These are phyloP conservation scores for Beta lomatogona DNA, from an alignment of 179 eudicot species.

Conservation along the genomic window DNA sequence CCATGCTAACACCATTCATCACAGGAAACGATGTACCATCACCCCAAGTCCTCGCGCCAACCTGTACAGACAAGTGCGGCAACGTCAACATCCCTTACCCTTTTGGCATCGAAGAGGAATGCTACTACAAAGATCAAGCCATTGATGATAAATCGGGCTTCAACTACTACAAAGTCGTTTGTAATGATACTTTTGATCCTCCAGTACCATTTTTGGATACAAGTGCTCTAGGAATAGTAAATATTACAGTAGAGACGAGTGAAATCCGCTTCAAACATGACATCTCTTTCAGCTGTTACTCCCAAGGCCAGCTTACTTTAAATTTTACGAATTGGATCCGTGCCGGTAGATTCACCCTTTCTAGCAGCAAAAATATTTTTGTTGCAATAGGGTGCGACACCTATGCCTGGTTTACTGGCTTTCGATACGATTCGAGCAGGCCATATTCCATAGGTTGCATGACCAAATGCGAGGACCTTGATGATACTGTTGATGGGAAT, in stretches of 20 bases:
- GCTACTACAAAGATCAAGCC: neutral
- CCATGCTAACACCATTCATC: neutral
- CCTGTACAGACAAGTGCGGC: conserved; percentile 22
- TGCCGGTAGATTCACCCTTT: conserved; percentile 11
- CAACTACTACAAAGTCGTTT: neutral
- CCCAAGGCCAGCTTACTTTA: too few species aligned
- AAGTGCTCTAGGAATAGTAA: neutral
- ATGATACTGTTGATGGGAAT: neutral
- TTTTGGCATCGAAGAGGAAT: conserved; percentile 30
- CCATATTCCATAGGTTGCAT: conserved; percentile 33
- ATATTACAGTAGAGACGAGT: conserved; percentile 3
- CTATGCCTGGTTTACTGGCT: conserved; percentile 4
- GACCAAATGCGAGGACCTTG: conserved; percentile 3
- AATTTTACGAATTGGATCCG: neutral
- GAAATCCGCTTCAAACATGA: neutral
- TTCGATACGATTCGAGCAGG: neutral
- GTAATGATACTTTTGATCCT: neutral
- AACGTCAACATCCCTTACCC: conserved; percentile 28
- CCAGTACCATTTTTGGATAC: neutral
- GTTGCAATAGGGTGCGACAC: conserved; percentile 39
- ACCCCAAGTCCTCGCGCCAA: neutral
- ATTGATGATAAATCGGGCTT: too few species aligned
- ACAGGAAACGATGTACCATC: neutral
- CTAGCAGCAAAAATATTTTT: conserved; percentile 22
- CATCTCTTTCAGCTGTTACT: neutral